Evolutionary conservation across 2,329 filamentous ascomycete species (phyloP), one percentile per base, ranked within the genome.

Genomic region (Akanthomyces lecanii): DNA sequence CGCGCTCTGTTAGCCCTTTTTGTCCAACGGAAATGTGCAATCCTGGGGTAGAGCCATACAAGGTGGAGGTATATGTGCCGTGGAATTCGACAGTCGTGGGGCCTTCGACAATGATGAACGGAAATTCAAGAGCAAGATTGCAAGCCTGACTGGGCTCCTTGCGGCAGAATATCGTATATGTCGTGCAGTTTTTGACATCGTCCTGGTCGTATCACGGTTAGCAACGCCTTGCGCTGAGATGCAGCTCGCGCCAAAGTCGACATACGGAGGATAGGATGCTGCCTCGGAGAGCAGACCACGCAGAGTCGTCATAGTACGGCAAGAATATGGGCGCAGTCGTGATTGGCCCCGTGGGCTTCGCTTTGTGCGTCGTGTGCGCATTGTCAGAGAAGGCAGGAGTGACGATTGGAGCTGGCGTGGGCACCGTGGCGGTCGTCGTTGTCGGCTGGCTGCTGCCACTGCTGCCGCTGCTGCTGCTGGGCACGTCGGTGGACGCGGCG

Each of bases 161-260:
- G 11, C 76, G 75, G 64, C 80, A 82, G 67, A 82, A 82, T 47
- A 82, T 77, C 63, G 79, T 81, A 65, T 80, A 82, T 28, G 78
- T 77, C 18, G 80, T 82, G 64, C 75, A 67, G 62, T 66, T 69
- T 6, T 69, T 71, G 11, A 70, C 62, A 18, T 69, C 66, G 63
- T 81, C 71, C 78, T 80, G 66, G 40, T 10, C 6, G 33, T 18
- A 11, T 21, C 5, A 53, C 3, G 1, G n/a, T 61, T 33, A 61
- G 58, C n/a, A 30, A 44, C 18, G 11, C 4, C 1, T 16, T 36
- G 38, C n/a, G 18, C 25, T 23, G 47, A 52, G 52, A n/a, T n/a
- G 11, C 5, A 53, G 23, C 21, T 47, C 28, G 16, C 8, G 58
- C 51, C 25, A 38, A 16, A 33, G 25, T 60, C 21, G 50, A 62